Base-by-base conservation (phyloP, 345 rosid species). In the Gossypium anomalum region DNA sequence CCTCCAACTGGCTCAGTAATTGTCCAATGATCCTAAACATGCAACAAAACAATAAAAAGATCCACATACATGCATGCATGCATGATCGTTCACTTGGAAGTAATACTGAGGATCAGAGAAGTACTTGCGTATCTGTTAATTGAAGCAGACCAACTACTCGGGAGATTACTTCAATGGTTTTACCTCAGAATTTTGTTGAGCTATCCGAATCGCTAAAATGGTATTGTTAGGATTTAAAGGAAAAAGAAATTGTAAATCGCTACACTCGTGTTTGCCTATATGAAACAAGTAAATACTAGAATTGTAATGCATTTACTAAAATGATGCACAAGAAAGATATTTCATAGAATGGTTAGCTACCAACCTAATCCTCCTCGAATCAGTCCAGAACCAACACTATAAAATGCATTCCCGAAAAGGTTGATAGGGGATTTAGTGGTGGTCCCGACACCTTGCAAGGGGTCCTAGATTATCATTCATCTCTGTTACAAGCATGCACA, bases 1-100 rank as follows among this genome's bases (percentile, higher is more conserved):
- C 97, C 92, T 4, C 88, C 87, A 1, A 91, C 89, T 11, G 90
- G 89, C 78, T 89, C 93, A 6, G 90, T 85, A 47, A 86, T 86
- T 75, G 89, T 88, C 97, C 97, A 87, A 22, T 86, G 93, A 11
- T 93, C 93, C 92, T 86, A 67, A 41, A 23, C 60, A 74, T 8
- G 67, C 45, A 52, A 74, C 45, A 38, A 43, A 45, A 63, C 4
- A 70, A 45, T 34, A 43, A 67, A 57, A 17, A n/a, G 15, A 27
- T 13, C 7, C 19, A 9, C 52, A 25, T 25, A 5, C 4, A 23
- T 23, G 13, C 13, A 23, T 12, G 4, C 13, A 23, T 23, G 4
- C 2, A 23, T 70, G 87, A 34, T 78, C 90, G 55, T 85, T 85
- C 81, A 87, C 86, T 85, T 87, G 90, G 76, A 87, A 85, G 71